Base-by-base conservation (phyloP, 805 yeast genomes). In the Candida pini region DNA sequence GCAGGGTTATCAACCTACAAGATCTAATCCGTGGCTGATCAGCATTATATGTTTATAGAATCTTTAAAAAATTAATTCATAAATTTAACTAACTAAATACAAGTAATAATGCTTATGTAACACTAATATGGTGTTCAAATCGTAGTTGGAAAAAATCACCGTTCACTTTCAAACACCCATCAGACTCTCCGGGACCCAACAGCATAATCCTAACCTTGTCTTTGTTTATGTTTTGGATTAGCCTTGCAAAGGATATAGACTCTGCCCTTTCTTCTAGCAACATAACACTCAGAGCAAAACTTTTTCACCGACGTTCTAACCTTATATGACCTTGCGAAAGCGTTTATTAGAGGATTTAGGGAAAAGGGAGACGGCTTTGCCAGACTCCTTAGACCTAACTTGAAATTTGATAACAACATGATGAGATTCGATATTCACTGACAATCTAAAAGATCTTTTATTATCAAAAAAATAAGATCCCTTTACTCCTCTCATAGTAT, bases 251-350 rank as follows among this genome's bases (percentile, higher is more conserved):
- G 81, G 26, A 92, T 95, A 46, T 86, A 87, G 9, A 89, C 90
- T 52, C 92, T 73, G 27, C 98, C 98, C 64, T 89, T 92, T 62
- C 97, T 81, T 63, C 94, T 82, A 9, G 92, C 96, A 62, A 86
- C 75, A 49, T 81, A 83, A 60, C 98, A 92, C 58, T 86, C 92
- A 25, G 81, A 71, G 60, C 98, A 92, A 63, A 86, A 82, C 68
- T 85, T 92, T 68, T 89, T 89, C 36, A 92, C 95, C 1, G 97
- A 76, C 5, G 97, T 78, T 60, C 90, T 79, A 30, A 88, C 95
- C 60, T 90, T 90, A 72, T 90, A 88, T 4, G 88, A 80, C 60
- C 97, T 76, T 12, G 60, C 39, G 13, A 53, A 34, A 9, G 41
- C 35, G 9, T 34, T 38, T 16, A 54, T 33, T 16, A 46, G 38